Conservation (phyloP, 192 early-diverging fungal genomes). For the Mortierella antarctica region DNA sequence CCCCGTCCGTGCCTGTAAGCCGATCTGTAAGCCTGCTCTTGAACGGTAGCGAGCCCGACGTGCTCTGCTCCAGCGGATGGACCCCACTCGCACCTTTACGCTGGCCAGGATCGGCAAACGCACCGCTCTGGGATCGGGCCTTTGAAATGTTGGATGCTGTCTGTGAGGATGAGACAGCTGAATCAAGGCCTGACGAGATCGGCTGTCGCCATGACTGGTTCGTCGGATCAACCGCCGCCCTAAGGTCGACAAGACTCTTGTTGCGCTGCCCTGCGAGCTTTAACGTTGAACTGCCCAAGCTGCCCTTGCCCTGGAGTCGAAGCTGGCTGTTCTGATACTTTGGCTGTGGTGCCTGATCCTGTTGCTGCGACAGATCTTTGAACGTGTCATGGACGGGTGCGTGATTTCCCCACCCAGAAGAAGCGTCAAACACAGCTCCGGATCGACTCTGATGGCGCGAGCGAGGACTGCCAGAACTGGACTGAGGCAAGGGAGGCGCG, state of each 20-base stretch:
- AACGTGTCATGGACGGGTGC: too few species aligned
- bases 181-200: background rate
- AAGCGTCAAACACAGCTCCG: conserved; percentile 26
- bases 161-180: background rate
- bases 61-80: conserved; percentile 7
- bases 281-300: background rate
- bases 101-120: background rate
- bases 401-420: too few species aligned
- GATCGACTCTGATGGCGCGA: conserved; percentile 45
- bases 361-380: background rate
- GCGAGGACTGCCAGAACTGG: conserved; percentile 18
- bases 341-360: conserved; percentile 3
- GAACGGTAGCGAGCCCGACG: background rate
- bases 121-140: conserved; percentile 6
- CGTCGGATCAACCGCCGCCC: conserved; percentile 18
- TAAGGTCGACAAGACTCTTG: conserved; percentile 43
- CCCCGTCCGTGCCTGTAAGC: background rate
- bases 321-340: conserved; percentile 48
- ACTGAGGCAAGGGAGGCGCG: conserved; percentile 12
- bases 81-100: background rate
- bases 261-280: conserved; percentile 39
- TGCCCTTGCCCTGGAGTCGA: conserved; percentile 12
- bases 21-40: conserved; percentile 11
- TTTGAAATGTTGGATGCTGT: background rate
- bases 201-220: conserved; percentile 43